Evolutionary conservation across 495 filamentous ascomycete species (phyloP), one percentile per base, ranked within the genome.

Genomic region (Lasiosphaeriaceae sp.): DNA sequence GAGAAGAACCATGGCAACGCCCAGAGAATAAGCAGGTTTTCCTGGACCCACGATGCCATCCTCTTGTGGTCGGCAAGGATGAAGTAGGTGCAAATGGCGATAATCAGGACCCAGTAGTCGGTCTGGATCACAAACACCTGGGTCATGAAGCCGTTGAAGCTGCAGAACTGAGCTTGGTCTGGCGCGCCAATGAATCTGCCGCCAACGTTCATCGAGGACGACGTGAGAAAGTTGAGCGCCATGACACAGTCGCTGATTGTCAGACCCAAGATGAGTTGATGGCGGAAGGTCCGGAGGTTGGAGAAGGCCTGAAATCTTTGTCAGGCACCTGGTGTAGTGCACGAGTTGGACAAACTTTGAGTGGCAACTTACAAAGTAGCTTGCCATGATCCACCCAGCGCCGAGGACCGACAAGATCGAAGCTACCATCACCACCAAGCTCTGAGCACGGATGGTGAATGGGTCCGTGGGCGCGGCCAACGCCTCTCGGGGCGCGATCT

Each of bases 91-190:
- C 67, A 76, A 19, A 73, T 8, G 14, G 74, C 73, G 52, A 77
- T 76, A 21, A 64, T 48, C 7, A 77, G 48, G 9, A 77, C 73
- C 74, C 74, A 77, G 58, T 77, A 77, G 58, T 76, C 73, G 6
- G 73, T 77, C 62, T 77, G 74, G 6, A 77, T 66, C 24, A 77
- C 73, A 48, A 77, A 77, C 9, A 73, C 57, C 50, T 77, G 74
- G 9, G 74, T 74, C 65, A 73, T 66, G 63, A 71, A 77, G 4
- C 74, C 74, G 57, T 77, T 77, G 56, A 74, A 71, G 52, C 59
- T 72, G 58, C 74, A 77, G 58, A 77, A 76, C 7, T 20, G 41
- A 45, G 66, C 64, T 39, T 66, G 63, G 11, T 59, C 54, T 0
- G 71, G 66, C 9, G 61, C 66, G 4, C 67, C 67, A 35, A 77